These are phyloP conservation scores for Malus domestica DNA, from an alignment of 306 rosid genomes.

Conservation along the genomic window DNA sequence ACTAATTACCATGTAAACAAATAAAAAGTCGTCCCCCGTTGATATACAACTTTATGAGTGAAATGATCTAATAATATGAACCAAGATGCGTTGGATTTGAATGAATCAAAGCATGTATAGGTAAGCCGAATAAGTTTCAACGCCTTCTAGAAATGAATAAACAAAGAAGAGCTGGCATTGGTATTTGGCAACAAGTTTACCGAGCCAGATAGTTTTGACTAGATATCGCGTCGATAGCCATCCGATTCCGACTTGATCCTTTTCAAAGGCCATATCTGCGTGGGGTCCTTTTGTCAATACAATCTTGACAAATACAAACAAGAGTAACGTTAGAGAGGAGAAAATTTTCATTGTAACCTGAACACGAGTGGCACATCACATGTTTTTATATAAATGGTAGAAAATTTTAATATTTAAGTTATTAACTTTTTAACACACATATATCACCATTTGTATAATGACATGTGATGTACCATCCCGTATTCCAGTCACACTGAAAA, in stretches of 20 bases:
- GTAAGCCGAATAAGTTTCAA: background rate
- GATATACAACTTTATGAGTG: background rate
- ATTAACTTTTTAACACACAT: too few species aligned
- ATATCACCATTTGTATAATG: too few species aligned
- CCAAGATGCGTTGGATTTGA: background rate
- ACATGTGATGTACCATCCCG: accelerated
- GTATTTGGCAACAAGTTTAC: background rate
- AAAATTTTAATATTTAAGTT: too few species aligned
- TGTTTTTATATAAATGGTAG: too few species aligned
- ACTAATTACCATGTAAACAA: background rate
- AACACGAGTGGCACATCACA: too few species aligned
- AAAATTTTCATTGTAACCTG: too few species aligned
- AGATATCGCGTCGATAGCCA: background rate
- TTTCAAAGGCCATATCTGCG: too few species aligned
- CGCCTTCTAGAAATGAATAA: background rate
- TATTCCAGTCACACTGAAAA: too few species aligned
- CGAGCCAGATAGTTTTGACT: background rate
- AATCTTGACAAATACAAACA: background rate
- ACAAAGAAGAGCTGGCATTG: background rate
- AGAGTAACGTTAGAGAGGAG: too few species aligned
- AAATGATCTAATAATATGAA: background rate
- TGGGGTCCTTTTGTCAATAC: too few species aligned
- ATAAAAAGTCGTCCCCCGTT: background rate
- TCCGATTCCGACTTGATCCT: background rate
- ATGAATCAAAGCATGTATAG: background rate